These are phyloP conservation scores for Dothistroma pini DNA, from an alignment of 2,329 filamentous ascomycete genomes.

Conservation along the genomic window DNA sequence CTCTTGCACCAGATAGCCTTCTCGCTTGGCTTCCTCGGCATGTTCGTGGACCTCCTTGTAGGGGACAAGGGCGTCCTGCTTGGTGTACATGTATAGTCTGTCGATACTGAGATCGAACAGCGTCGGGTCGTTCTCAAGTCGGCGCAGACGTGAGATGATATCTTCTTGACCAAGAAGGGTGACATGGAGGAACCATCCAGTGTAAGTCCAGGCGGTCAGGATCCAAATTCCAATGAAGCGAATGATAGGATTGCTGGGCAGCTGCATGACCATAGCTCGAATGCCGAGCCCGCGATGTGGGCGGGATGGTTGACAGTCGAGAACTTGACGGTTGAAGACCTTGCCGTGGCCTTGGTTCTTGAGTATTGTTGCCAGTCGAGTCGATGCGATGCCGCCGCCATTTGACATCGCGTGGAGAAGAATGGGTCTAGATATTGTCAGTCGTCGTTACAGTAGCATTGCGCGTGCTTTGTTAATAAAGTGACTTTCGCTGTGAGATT, in stretches of 20 bases:
- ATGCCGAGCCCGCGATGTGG: neutral
- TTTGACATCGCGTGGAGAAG: constrained; percentile 36
- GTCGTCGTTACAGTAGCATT: neutral
- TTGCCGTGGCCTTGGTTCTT: neutral
- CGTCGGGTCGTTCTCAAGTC: constrained; percentile 12
- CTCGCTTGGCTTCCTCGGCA: constrained; percentile 45
- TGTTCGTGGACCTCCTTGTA: constrained; percentile 56
- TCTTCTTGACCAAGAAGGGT: constrained; percentile 11
- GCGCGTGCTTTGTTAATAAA: too few relatives aligned
- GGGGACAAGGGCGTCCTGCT: constrained; percentile 54
- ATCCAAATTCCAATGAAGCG: neutral
- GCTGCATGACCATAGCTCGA: constrained; percentile 5
- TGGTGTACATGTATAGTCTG: constrained; percentile 58
- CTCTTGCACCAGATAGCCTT: constrained; percentile 50
- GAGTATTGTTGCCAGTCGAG: constrained; percentile 21
- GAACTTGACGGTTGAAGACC: constrained; percentile 6
- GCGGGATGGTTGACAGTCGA: constrained; percentile 5
- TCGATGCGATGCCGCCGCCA: constrained; percentile 31
- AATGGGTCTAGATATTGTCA: constrained; percentile 8
- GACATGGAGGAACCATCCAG: neutral
- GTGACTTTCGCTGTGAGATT: neutral
- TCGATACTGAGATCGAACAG: constrained; percentile 27
- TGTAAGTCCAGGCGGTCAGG: neutral
- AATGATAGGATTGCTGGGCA: neutral
- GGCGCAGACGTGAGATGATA: constrained; percentile 9